Evolutionary conservation across 2,329 filamentous ascomycete genomes (phyloP).

Genomic region (Fusarium piperis): DNA sequence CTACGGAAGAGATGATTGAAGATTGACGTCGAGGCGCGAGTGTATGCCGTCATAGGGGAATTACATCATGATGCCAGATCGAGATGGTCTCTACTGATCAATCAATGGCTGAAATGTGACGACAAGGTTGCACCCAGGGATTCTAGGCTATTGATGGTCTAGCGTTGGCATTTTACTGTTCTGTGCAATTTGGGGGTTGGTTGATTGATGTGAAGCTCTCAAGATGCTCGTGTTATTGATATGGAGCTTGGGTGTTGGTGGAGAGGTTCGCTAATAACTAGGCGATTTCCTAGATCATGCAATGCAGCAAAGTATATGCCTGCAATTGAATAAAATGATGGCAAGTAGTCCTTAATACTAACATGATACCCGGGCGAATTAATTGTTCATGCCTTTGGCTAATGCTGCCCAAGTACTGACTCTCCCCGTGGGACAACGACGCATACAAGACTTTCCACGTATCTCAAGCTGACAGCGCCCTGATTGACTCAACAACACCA

Average conservation of each 20-base stretch:
- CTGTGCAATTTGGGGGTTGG: neutral
- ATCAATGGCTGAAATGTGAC: neutral
- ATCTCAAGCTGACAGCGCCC: neutral
- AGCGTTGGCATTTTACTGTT: slow-evolving; percentile 12
- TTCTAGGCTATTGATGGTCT: neutral
- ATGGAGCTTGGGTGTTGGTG: neutral
- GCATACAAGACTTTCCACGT: neutral
- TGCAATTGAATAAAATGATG: neutral
- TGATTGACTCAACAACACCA: neutral
- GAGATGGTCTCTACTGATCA: slow-evolving; percentile 18
- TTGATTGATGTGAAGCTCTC: slow-evolving; percentile 14
- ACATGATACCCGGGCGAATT: neutral
- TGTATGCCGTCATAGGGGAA: slow-evolving; percentile 41
- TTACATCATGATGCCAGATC: slow-evolving; percentile 42
- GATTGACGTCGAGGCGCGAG: slow-evolving; percentile 38
- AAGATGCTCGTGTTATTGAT: neutral
- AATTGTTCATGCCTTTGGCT: neutral
- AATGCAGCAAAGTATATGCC: neutral
- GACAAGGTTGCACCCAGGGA: neutral
- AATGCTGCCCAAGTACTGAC: neutral
- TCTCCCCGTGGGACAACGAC: neutral
- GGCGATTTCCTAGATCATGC: neutral
- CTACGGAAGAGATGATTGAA: slow-evolving; percentile 24
- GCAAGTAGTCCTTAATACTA: neutral
- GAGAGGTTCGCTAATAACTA: neutral